phyloP scores from a whole-genome alignment of 106 monocot genomes.

The Dioscorea dumetorum region DNA sequence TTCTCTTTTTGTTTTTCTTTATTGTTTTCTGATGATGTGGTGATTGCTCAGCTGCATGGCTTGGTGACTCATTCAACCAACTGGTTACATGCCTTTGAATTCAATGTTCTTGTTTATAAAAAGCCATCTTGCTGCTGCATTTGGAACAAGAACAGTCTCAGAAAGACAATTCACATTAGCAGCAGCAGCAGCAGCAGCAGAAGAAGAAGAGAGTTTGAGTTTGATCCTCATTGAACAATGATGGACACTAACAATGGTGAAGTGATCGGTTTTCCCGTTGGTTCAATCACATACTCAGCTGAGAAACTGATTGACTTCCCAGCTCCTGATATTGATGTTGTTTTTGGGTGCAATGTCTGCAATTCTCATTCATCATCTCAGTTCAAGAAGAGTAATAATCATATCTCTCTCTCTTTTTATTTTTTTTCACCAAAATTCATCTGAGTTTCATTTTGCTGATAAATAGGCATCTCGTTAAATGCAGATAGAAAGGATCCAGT shows the following conservation, averaged over 20 bases:
- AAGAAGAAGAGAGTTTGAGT: not conserved
- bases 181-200: not conserved
- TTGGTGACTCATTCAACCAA: not conserved
- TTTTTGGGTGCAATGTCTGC: conserved; percentile 1
- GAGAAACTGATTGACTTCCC: not conserved
- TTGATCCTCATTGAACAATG: conserved; percentile 5
- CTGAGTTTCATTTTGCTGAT: too few relatives aligned
- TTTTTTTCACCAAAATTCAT: not conserved
- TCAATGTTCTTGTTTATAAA: not conserved
- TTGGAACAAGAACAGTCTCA: conserved; percentile 9
- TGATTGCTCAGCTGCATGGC: conserved; percentile 8
- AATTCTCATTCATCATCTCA: conserved; percentile 9
- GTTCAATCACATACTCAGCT: conserved; percentile 10
- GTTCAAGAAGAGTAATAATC: conserved; percentile 13
- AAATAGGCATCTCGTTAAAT: not conserved
- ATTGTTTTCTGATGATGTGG: conserved; percentile 5
- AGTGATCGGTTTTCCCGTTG: conserved; percentile 18
- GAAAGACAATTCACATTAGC: not conserved
- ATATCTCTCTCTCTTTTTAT: not conserved
- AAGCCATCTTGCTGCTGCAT: not conserved
- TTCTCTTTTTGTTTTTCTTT: too few relatives aligned
- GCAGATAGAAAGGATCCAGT: conserved; percentile 16
- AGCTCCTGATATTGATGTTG: not conserved
- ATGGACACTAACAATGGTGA: conserved; percentile 13
- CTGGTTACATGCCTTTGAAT: not conserved